Evolutionary conservation across 2,329 filamentous ascomycete genomes (phyloP), one percentile per base, ranked within the genome.

Genomic region (Tolypocladium album): DNA sequence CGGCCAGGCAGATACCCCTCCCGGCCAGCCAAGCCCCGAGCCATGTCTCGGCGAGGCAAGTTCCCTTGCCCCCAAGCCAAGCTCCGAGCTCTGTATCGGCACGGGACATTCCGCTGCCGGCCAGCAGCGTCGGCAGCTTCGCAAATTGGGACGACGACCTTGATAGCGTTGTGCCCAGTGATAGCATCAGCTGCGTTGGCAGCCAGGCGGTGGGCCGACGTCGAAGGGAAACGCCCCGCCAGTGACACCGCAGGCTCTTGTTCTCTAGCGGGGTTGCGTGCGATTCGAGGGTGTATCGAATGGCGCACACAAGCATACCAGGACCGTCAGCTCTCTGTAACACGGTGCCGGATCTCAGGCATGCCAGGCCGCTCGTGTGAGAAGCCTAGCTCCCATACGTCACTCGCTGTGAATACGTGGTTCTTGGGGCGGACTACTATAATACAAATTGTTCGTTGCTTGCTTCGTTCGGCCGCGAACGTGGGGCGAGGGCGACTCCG

Each of bases 141-240:
- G 72, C 71, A 11, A 68, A 71, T 47, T 76, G 74, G 69, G 77
- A 80, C 12, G 77, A 80, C 45, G 81, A 84, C 63, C 70, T 72
- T 58, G 78, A 75, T 56, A 85, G 81, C 65, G 73, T 87, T 42
- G 82, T 78, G 52, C 84, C 84, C 1, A 81, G 78, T 65, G 84
- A 87, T 67, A 86, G 83, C 66, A 84, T 87, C 60, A 85, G 82
- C 68, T 83, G 81, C 64, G 76, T 85, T n/a, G 83, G 82, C 27
- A 76, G 65, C 61, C 69, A 67, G 59, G 67, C 61, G 64, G 43
- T 13, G 11, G 62, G 59, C 36, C 65, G 67, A 60, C 64, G 68
- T 57, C 64, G 64, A 53, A 67, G 65, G 52, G 66, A 66, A 53
- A 68, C 64, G 57, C 56, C 39, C 36, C 52, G 45, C 24, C 12